These are phyloP conservation scores for Candida tibetensis DNA, from an alignment of 805 yeast genomes.

Conservation along the genomic window DNA sequence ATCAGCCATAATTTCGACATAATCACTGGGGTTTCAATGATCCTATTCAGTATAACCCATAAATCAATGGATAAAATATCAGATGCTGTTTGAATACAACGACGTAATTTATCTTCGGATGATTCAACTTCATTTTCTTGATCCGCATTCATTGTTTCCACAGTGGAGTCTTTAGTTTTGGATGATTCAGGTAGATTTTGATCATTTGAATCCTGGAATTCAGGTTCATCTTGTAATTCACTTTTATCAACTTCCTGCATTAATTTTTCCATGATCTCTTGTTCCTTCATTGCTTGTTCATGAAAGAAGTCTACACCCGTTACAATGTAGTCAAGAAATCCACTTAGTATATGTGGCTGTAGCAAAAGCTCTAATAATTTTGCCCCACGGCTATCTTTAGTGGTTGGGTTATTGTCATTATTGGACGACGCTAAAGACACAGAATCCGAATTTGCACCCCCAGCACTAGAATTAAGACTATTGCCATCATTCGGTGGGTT, in stretches of 20 bases:
- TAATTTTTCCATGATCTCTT: conserved; percentile 17
- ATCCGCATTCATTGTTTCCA: conserved; percentile 10
- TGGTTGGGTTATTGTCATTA: conserved; percentile 23
- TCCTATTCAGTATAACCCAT: conserved; percentile 42
- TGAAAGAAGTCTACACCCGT: conserved; percentile 46
- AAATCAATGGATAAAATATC: conserved; percentile 40
- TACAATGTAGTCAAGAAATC: conserved; percentile 66
- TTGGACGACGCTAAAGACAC: conserved; percentile 35
- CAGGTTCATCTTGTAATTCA: conserved; percentile 1
- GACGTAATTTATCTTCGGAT: conserved; percentile 30
- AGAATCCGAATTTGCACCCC: conserved; percentile 23
- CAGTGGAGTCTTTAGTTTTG: conserved; percentile 7
- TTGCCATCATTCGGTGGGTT: conserved; percentile 13
- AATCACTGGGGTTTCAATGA: conserved; percentile 40
- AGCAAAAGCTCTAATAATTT: conserved; percentile 76
- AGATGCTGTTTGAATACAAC: conserved; percentile 39
- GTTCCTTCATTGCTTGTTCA: conserved; percentile 23
- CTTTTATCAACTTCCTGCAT: conserved; percentile 10
- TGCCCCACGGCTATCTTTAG: conserved; percentile 37
- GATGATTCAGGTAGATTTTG: conserved; percentile 4
- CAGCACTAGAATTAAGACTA: conserved; percentile 4
- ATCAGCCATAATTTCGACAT: conserved; percentile 44
- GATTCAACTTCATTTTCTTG: conserved; percentile 23
- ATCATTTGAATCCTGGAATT: conserved; percentile 1
- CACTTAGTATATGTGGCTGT: conserved; percentile 69